A percentile compares a stretch with the other conserved stretches of the same genome.
These are phyloP conservation scores for Sclerotiophoma versabilis DNA, from an alignment of 2,329 filamentous ascomycete species.

Conservation along the genomic window DNA sequence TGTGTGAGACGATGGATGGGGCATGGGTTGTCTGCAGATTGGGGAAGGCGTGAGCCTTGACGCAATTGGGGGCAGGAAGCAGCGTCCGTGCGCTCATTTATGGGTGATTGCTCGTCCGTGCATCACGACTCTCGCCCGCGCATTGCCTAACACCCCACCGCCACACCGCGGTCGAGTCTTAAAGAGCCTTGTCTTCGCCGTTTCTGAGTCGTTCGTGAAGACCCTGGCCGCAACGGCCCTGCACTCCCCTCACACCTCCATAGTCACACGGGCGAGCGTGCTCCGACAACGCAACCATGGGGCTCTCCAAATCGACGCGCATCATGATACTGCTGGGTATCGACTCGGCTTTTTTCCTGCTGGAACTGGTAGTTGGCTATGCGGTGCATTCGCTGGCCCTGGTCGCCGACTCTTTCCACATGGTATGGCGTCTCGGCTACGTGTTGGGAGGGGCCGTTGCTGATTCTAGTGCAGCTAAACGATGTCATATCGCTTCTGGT, in stretches of 20 bases:
- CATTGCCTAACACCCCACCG: slow-evolving; percentile 3
- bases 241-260: neutral
- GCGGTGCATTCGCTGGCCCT: slow-evolving; percentile 89
- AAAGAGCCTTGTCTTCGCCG: neutral
- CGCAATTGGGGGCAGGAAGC: slow-evolving; percentile 15
- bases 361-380: slow-evolving; percentile 85
- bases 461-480: slow-evolving; percentile 70
- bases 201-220: neutral
- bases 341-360: slow-evolving; percentile 85
- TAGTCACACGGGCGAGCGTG: slow-evolving; percentile 9
- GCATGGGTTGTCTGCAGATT: slow-evolving; percentile 5
- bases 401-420: slow-evolving; percentile 97
- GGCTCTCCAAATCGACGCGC: slow-evolving; percentile 88
- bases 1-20: slow-evolving; percentile 1
- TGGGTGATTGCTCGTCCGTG: slow-evolving; percentile 9
- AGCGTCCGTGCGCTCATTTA: slow-evolving; percentile 14
- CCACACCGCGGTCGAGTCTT: neutral
- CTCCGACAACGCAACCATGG: slow-evolving; percentile 63
- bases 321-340: slow-evolving; percentile 93
- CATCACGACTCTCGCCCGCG: neutral
- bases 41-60: slow-evolving; percentile 10
- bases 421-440: slow-evolving; percentile 64
- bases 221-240: slow-evolving; percentile 10
- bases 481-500: slow-evolving; percentile 95
- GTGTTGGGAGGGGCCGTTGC: slow-evolving; percentile 19